These are phyloP conservation scores for Aegilops sharonensis DNA, from an alignment of 176 grass and related monocot species.

Conservation along the genomic window DNA sequence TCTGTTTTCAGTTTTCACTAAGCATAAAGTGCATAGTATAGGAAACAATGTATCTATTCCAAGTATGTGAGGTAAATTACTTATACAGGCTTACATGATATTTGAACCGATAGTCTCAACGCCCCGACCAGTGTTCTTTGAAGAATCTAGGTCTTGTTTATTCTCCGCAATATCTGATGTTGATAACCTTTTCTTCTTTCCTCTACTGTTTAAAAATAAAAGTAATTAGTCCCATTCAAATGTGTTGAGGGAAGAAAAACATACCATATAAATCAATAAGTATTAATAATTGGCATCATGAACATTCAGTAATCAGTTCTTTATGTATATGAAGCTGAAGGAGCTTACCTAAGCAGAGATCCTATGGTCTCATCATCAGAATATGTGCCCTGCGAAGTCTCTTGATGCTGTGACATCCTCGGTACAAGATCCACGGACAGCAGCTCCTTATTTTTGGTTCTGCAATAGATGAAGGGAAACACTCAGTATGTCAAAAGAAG, in stretches of 20 bases:
- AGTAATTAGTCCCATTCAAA: slow-evolving; percentile 8
- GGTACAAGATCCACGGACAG: slow-evolving; percentile 15
- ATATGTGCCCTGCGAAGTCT: slow-evolving; percentile 30
- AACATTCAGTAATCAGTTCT: slow-evolving; percentile 10
- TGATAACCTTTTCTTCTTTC: slow-evolving; percentile 43
- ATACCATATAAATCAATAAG: slow-evolving; percentile 7
- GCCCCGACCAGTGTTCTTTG: background rate
- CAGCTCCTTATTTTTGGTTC: slow-evolving; percentile 41
- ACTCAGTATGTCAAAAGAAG: background rate
- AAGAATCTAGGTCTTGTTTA: slow-evolving; percentile 17
- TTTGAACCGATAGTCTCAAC: slow-evolving; percentile 21
- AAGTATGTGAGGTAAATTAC: background rate
- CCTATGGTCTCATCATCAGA: slow-evolving; percentile 58
- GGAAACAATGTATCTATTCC: background rate
- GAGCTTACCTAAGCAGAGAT: slow-evolving; percentile 64
- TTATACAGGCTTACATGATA: slow-evolving; percentile 35
- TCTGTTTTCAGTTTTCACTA: slow-evolving; percentile 2
- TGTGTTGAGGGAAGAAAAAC: background rate
- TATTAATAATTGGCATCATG: background rate
- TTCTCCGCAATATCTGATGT: slow-evolving; percentile 2
- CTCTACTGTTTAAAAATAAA: slow-evolving; percentile 34
- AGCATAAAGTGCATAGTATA: background rate
- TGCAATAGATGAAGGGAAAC: slow-evolving; percentile 4
- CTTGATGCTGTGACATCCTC: slow-evolving; percentile 34
- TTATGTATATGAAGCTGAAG: slow-evolving; percentile 25